Percentiles rank a stretch among this genome's conserved stretches.
Conservation (phyloP, 768 basidiomycete genomes). For the Trametes cubensis region DNA sequence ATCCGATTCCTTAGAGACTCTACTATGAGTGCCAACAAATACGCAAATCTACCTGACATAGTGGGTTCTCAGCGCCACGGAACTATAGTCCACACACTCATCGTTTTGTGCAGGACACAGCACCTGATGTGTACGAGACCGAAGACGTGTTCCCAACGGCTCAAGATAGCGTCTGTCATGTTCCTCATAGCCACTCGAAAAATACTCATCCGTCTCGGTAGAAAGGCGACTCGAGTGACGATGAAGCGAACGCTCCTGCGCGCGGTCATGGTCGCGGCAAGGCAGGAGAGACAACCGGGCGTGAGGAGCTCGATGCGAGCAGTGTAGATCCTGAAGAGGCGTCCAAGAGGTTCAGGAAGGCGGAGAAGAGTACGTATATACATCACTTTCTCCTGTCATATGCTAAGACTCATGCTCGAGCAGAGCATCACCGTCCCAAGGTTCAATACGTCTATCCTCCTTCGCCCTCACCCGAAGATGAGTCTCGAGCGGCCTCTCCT, state of each 20-base stretch:
- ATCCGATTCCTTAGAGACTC: background rate
- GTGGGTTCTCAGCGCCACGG: constrained; percentile 47
- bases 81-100: background rate
- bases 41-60: constrained; percentile 90
- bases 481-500: constrained; percentile 47
- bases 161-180: constrained; percentile 50
- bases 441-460: constrained; percentile 72
- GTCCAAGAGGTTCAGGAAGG: constrained; percentile 67
- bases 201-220: constrained; percentile 30
- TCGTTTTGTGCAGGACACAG: constrained; percentile 66
- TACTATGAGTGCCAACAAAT: constrained; percentile 58
- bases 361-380: constrained; percentile 51
- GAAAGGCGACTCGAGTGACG: constrained; percentile 69
- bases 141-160: constrained; percentile 69
- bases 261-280: constrained; percentile 42
- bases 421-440: constrained; percentile 51
- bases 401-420: background rate
- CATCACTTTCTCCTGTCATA: background rate
- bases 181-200: background rate
- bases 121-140: constrained; percentile 91
- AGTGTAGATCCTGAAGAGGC: constrained; percentile 68
- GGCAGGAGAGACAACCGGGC: constrained; percentile 43
- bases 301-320: constrained; percentile 72
- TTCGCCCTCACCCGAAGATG: constrained; percentile 56
- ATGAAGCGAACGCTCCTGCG: constrained; percentile 53